phyloP scores from a whole-genome alignment of 768 basidiomycete genomes.

The Russula sp. region DNA sequence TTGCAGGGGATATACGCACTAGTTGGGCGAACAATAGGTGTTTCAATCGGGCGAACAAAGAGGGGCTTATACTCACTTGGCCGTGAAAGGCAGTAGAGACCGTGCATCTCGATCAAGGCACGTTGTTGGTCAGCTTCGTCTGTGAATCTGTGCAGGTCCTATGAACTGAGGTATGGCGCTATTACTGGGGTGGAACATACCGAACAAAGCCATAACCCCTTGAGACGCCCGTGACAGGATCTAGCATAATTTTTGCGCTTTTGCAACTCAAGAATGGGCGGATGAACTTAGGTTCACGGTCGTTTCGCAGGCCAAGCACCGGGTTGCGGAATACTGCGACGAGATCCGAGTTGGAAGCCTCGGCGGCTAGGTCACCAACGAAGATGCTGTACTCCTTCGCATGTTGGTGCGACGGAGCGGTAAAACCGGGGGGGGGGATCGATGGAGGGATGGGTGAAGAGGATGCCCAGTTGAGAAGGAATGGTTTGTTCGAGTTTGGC shows the following conservation, averaged over 20 bases:
- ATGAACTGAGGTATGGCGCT: constrained; percentile 21
- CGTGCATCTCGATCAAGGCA: constrained; percentile 88
- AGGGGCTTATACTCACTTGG: constrained; percentile 55
- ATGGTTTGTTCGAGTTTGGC: constrained; percentile 83
- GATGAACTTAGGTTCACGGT: constrained; percentile 84
- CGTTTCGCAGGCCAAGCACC: constrained; percentile 75
- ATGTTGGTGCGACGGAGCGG: constrained; percentile 47
- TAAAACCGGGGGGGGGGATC: constrained; percentile 32
- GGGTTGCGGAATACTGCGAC: constrained; percentile 91
- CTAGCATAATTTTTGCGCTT: constrained; percentile 93
- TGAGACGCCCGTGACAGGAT: constrained; percentile 83
- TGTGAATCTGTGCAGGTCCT: constrained; percentile 54
- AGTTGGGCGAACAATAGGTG: constrained; percentile 27
- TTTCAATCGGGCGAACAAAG: constrained; percentile 2
- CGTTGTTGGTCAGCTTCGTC: constrained; percentile 86
- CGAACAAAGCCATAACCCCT: constrained; percentile 92
- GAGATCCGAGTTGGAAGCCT: constrained; percentile 93
- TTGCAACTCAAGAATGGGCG: constrained; percentile 87
- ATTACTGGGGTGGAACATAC: constrained; percentile 35
- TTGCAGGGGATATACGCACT: constrained; percentile 91
- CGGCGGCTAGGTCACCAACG: constrained; percentile 88
- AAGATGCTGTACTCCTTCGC: constrained; percentile 91
- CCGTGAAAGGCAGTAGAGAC: constrained; percentile 80
- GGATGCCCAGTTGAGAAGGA: constrained; percentile 75
- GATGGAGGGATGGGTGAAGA: constrained; percentile 33